These are phyloP conservation scores for Sporothrix dimorphospora DNA, from an alignment of 2,329 filamentous ascomycete species.

Conservation along the genomic window DNA sequence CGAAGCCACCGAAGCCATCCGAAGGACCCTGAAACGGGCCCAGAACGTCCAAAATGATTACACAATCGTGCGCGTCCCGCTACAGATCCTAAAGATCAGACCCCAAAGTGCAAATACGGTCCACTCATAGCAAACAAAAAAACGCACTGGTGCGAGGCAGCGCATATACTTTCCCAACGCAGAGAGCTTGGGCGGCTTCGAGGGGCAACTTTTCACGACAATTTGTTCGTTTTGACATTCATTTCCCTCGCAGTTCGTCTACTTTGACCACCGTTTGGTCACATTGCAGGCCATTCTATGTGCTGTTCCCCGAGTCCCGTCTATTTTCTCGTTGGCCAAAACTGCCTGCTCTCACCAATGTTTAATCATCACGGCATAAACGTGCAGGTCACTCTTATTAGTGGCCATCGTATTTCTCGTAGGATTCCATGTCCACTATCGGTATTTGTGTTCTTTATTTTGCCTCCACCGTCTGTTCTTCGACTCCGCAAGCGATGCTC, in stretches of 20 bases:
- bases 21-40: not conserved
- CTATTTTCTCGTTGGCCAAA: not conserved
- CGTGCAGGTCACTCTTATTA: too few relatives aligned
- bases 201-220: not conserved
- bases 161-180: not conserved
- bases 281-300: not conserved
- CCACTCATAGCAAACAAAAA: slow-evolving; percentile 2
- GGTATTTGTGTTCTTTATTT: not conserved
- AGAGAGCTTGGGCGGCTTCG: not conserved
- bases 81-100: not conserved
- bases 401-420: not conserved
- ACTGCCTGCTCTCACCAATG: not conserved
- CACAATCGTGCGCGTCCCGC: not conserved
- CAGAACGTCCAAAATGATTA: not conserved
- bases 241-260: not conserved
- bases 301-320: not conserved
- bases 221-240: not conserved
- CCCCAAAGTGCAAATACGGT: not conserved
- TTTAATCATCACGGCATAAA: not conserved
- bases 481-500: not conserved
- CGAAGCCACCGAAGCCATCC: not conserved
- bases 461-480: not conserved
- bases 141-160: not conserved
- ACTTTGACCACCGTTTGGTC: not conserved
- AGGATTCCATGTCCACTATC: not conserved